Conservation (phyloP, 2,329 filamentous ascomycete species). For the Phyllosticta capitalensis region DNA sequence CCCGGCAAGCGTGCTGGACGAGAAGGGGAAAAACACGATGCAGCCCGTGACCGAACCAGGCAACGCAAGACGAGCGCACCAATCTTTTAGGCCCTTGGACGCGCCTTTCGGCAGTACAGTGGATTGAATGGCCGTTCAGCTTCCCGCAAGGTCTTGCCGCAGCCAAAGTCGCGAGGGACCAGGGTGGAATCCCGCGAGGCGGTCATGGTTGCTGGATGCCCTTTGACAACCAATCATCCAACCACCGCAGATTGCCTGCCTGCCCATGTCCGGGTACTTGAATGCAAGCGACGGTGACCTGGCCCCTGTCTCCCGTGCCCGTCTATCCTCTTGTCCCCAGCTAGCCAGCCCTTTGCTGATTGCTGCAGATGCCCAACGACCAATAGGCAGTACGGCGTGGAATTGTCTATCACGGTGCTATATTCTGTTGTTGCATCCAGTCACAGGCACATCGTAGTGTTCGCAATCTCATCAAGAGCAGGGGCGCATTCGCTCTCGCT, state of each 20-base stretch:
- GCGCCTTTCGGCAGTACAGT: neutral
- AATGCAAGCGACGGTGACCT: neutral
- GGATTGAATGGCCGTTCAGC: neutral
- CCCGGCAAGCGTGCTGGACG: neutral
- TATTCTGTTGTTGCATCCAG: neutral
- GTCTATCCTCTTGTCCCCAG: neutral
- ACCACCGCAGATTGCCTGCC: neutral
- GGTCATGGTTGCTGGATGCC: neutral
- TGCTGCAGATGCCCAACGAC: neutral
- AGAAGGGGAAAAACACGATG: neutral
- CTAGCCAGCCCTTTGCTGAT: neutral
- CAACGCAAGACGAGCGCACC: neutral
- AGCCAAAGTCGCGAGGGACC: neutral
- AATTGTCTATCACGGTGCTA: neutral
- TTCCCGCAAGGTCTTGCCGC: neutral
- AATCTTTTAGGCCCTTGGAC: neutral
- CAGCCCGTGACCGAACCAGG: neutral
- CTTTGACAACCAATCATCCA: neutral
- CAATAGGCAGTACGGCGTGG: neutral
- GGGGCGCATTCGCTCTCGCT: neutral
- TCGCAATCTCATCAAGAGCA: neutral
- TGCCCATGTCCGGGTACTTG: neutral
- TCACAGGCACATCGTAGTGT: neutral
- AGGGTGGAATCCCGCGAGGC: neutral
- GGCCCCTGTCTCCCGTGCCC: neutral